These are phyloP conservation scores for Aspergillus ibericus DNA, from an alignment of 2,329 filamentous ascomycete species.

Conservation along the genomic window DNA sequence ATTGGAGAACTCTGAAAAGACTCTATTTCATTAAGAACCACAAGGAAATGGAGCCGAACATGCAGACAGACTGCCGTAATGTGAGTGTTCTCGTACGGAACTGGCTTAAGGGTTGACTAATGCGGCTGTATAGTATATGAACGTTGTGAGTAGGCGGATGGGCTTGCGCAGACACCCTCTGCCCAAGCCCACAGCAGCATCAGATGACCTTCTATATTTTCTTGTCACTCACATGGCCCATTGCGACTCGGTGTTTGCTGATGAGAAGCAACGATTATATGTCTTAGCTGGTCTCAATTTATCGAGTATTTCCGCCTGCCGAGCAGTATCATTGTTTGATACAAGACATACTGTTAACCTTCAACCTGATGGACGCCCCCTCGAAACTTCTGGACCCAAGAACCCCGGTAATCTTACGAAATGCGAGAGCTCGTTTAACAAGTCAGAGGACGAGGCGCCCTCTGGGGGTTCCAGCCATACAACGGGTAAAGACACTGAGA, in stretches of 20 bases:
- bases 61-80: conserved; percentile 11
- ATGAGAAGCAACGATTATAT: conserved; percentile 21
- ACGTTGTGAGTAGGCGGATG: conserved; percentile 15
- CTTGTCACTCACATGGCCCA: conserved; percentile 11
- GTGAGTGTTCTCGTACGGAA: neutral
- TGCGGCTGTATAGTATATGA: conserved; percentile 15
- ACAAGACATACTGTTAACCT: conserved; percentile 10
- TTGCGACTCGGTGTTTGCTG: conserved; percentile 15
- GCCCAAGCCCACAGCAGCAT: conserved; percentile 13
- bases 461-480: neutral
- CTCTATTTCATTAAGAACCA: conserved; percentile 18
- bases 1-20: conserved; percentile 20
- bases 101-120: neutral
- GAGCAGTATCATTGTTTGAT: conserved; percentile 20
- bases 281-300: conserved; percentile 13
- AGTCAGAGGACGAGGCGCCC: neutral
- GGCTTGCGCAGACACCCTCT: conserved; percentile 10
- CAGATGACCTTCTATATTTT: conserved; percentile 16
- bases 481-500: neutral
- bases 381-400: neutral
- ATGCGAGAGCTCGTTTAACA: neutral
- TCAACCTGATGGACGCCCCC: neutral
- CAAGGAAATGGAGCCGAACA: conserved; percentile 7
- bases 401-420: neutral
- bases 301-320: conserved; percentile 16